phyloP scores from a whole-genome alignment of 768 basidiomycete genomes.

The Suillus subaureus region DNA sequence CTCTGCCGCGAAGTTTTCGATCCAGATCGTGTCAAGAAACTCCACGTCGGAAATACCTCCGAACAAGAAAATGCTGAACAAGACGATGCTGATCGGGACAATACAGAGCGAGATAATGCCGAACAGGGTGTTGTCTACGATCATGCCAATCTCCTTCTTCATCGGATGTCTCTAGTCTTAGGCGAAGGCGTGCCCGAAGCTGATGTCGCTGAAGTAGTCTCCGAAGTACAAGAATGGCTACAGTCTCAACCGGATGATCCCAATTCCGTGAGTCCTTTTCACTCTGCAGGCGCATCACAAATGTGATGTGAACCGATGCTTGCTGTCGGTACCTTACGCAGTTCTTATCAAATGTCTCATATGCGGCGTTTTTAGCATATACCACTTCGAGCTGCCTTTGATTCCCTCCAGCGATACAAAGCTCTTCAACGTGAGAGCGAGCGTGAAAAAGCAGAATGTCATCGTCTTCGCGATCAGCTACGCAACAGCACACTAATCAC shows the following conservation, averaged over 20 bases:
- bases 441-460: constrained; percentile 33
- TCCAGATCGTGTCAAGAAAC: constrained; percentile 57
- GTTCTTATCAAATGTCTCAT: constrained; percentile 20
- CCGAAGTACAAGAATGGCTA: constrained; percentile 57
- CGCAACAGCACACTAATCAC: constrained; percentile 29
- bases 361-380: constrained; percentile 28
- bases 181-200: constrained; percentile 33
- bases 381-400: constrained; percentile 33
- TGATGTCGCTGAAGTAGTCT: constrained; percentile 40
- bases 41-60: constrained; percentile 57
- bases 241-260: constrained; percentile 42
- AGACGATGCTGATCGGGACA: constrained; percentile 31
- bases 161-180: constrained; percentile 38
- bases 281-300: not conserved
- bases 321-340: not conserved
- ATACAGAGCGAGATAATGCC: too few species aligned
- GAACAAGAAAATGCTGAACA: constrained; percentile 30
- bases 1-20: constrained; percentile 65
- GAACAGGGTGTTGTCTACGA: constrained; percentile 44
- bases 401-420: constrained; percentile 43
- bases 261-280: constrained; percentile 30
- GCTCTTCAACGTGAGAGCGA: constrained; percentile 36
- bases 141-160: constrained; percentile 36
- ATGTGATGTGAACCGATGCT: not conserved
- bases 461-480: constrained; percentile 34